Evolutionary conservation across 169 alveolate species (phyloP).

Genomic region (Condylostoma magnum): DNA sequence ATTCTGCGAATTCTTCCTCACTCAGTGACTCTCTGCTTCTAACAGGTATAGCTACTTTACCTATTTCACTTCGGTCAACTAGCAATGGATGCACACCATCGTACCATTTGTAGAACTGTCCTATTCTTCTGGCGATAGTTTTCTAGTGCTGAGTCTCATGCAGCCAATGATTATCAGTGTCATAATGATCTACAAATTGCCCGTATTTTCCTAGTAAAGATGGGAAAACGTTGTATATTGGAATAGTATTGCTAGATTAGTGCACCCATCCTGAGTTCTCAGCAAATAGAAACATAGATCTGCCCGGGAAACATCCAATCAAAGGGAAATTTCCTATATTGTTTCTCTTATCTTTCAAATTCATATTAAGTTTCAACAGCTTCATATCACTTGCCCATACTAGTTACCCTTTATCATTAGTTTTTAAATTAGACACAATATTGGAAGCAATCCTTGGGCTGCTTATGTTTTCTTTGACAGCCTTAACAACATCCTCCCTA

Average conservation of each 20-base stretch:
- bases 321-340: slow-evolving; percentile 38
- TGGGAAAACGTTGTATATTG: slow-evolving; percentile 65
- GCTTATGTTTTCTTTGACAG: slow-evolving; percentile 12
- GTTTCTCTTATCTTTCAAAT: slow-evolving; percentile 22
- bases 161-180: slow-evolving; percentile 51
- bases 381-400: slow-evolving; percentile 47
- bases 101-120: slow-evolving; percentile 46
- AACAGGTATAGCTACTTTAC: slow-evolving; percentile 55
- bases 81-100: slow-evolving; percentile 57
- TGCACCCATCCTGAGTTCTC: slow-evolving; percentile 56
- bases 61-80: slow-evolving; percentile 53
- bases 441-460: slow-evolving; percentile 15
- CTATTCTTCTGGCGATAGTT: slow-evolving; percentile 36
- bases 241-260: slow-evolving; percentile 51
- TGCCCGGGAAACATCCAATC: slow-evolving; percentile 56
- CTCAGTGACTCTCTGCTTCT: slow-evolving; percentile 27
- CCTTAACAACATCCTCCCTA: slow-evolving; percentile 24
- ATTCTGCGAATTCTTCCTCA: background rate
- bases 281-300: slow-evolving; percentile 49
- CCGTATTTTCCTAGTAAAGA: slow-evolving; percentile 37
- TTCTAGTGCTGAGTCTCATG: slow-evolving; percentile 35
- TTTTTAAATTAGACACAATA: background rate
- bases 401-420: slow-evolving; percentile 31
- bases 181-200: slow-evolving; percentile 34
- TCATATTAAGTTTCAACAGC: slow-evolving; percentile 32